Evolutionary conservation across 192 early-diverging fungal species (phyloP).

Genomic region (Linderina pennispora): DNA sequence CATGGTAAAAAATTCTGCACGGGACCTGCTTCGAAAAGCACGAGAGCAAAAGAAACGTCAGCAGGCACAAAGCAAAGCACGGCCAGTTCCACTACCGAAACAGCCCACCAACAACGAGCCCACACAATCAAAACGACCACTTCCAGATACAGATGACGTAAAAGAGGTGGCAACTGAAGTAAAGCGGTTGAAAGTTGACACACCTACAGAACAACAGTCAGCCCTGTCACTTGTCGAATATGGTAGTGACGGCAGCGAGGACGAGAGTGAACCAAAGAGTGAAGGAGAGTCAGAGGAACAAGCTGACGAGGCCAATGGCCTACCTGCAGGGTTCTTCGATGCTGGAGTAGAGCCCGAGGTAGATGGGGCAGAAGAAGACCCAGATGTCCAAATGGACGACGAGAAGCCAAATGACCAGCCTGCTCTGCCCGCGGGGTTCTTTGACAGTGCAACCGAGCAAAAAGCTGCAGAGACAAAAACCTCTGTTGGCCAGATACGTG

Average conservation of each 20-base stretch:
- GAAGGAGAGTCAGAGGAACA: not conserved
- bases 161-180: not conserved
- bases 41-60: slow-evolving; percentile 35
- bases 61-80: slow-evolving; percentile 1
- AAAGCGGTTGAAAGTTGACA: slow-evolving; percentile 13
- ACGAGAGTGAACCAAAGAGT: not conserved
- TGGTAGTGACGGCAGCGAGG: slow-evolving; percentile 4
- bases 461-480: not conserved
- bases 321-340: slow-evolving; percentile 17
- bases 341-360: no score
- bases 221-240: not conserved
- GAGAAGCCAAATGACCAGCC: not conserved
- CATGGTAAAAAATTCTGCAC: slow-evolving; percentile 26
- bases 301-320: not conserved
- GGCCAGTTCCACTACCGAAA: not conserved
- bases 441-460: slow-evolving; percentile 2
- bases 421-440: not conserved
- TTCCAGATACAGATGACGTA: not conserved
- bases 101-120: not conserved
- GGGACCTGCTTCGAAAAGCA: slow-evolving; percentile 25
- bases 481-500: not conserved
- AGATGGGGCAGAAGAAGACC: no score
- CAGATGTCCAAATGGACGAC: not conserved
- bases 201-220: not conserved
- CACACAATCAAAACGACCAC: not conserved